phyloP scores from a whole-genome alignment of 2,329 filamentous ascomycete species.

The Talaromyces sp. region DNA sequence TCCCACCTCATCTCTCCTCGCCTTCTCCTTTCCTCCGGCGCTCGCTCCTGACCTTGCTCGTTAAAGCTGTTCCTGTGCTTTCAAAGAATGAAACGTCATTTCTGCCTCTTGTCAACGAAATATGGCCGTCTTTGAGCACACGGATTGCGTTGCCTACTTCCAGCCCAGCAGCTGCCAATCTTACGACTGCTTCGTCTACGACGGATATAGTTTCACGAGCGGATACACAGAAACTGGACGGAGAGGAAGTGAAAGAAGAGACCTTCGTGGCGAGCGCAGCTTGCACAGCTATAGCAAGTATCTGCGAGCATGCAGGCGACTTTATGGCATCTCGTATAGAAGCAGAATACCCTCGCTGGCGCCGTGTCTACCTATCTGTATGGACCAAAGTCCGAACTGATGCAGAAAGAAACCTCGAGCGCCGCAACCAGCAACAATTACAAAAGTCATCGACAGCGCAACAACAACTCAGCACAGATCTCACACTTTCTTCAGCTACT shows the following conservation, averaged over 20 bases:
- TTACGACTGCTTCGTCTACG: constrained; percentile 16
- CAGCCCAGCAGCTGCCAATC: constrained; percentile 42
- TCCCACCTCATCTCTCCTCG: constrained; percentile 86
- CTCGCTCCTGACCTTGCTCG: constrained; percentile 71
- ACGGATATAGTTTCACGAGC: constrained; percentile 56
- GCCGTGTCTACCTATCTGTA: constrained; percentile 33
- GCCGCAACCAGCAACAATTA: constrained; percentile 19
- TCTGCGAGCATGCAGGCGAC: constrained; percentile 70
- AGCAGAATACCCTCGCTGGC: constrained; percentile 54
- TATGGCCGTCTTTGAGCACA: constrained; percentile 73
- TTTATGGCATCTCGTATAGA: constrained; percentile 75
- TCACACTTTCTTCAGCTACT: constrained; percentile 18
- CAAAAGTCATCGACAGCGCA: neutral
- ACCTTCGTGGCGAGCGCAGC: constrained; percentile 60
- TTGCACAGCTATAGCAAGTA: constrained; percentile 60
- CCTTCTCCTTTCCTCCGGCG: constrained; percentile 73
- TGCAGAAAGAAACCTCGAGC: constrained; percentile 29
- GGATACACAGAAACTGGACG: constrained; percentile 22
- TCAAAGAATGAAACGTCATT: constrained; percentile 75
- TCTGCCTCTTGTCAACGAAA: constrained; percentile 78
- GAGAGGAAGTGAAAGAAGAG: constrained; percentile 31
- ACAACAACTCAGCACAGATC: constrained; percentile 3
- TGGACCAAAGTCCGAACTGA: constrained; percentile 35
- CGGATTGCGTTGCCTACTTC: constrained; percentile 33
- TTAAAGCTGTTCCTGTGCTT: constrained; percentile 66